Base-by-base conservation (phyloP, 805 yeast species). In the Ogataea ganodermae region DNA sequence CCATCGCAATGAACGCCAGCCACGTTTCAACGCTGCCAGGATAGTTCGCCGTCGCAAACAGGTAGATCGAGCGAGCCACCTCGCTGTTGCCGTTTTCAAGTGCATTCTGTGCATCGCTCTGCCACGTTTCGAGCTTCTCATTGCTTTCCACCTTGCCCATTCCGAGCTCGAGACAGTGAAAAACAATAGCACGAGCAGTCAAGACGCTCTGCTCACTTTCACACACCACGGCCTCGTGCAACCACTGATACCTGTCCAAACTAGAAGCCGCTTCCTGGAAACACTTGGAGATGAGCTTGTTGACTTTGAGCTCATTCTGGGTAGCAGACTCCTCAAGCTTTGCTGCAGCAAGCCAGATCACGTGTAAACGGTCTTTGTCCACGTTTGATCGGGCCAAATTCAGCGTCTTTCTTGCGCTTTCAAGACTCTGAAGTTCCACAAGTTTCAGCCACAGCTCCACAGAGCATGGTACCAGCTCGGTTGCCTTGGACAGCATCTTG, bases 271-370 rank as follows among this genome's bases (percentile, higher is more conserved):
- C 63, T 38, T 79, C 76, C 42, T 69, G 57, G 36, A 65, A 53
- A 41, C 82, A 83, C 59, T 79, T 76, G 24, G 65, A 64, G 47
- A 84, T 58, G 57, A 86, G 57, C 57, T 72, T 74, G 4, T 63
- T 63, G 1, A 83, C 63, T 50, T 79, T 77, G 1, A 68, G 62
- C n/a, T 68, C 72, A n/a, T 70, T 66, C 6, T 70, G 70, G 4
- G 66, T 61, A 1, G 66, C 60, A 47, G 73, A 68, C 56, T 83
- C 92, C 62, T 89, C 95, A 12, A 89, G 59, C 52, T 81, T 78
- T 1, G 82, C 75, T 1, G 89, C 89, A 0, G 83, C 71, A 2
- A 89, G 66, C 92, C 96, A 89, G 1, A 89, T 72, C 27, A 71
- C 71, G 38, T 72, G 65, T 7, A 79, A 71, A 3, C 72, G 69